Evolutionary conservation across 345 rosid species (phyloP), one percentile per base, ranked within the genome.

Genomic region (Geranium rotundifolium): DNA sequence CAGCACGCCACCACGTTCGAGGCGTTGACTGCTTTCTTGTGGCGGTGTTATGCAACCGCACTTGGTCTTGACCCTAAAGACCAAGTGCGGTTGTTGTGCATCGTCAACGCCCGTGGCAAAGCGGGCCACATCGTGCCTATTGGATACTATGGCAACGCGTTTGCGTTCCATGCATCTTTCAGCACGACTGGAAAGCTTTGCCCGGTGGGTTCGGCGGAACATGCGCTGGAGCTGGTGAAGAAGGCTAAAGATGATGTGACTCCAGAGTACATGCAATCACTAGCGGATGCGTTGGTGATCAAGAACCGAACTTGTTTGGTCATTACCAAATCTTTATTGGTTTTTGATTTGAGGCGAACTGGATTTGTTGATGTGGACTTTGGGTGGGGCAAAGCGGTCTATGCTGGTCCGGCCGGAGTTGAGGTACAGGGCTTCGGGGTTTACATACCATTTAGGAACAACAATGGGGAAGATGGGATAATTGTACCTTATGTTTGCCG

Each of bases 31-130:
- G 84, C 90, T 23, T 77, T 80, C 60, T 64, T 85, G 14, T 85
- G 87, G 87, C 81, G 84, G 29, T 80, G 79, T 60, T 82, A 85
- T 1, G 82, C 90, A 4, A 54, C 68, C 1, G 82, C 90, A 12
- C 61, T 85, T 37, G 71, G 60, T 31, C 80, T 78, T 7, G 79
- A 80, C 46, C 85, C 84, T 1, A 62, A 76, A 20, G 82, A 79
- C 7, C 81, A 78, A 69, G 71, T 83, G 69, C 82, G 87, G 2
- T 19, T 86, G 4, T 67, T 76, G 4, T 76, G 80, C 71, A 58
- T 73, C 18, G 78, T 80, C 20, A 78, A 82, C 60, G 67, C 84
- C 0, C 81, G 89, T 8, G 41, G 69, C 9, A 69, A 69, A 31
- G 14, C 34, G 37, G 57, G 41, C 13, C 63, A 37, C 2, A 19